phyloP scores from a whole-genome alignment of 1,139 yeast species.

The Hansenula sp. region DNA sequence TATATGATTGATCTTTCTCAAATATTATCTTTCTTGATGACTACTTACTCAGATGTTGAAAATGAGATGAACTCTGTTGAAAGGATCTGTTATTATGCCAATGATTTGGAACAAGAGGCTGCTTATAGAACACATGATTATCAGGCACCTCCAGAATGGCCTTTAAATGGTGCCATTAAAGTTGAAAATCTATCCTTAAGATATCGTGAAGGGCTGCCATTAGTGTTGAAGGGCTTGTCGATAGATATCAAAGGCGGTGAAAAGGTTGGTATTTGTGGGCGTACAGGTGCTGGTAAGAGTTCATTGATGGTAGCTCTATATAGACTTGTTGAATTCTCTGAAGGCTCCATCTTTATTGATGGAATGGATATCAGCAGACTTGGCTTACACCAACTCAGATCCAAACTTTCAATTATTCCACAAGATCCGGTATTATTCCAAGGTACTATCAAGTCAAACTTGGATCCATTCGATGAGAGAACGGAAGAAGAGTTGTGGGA shows the following conservation, averaged over 20 bases:
- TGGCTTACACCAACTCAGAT: slow-evolving; percentile 40
- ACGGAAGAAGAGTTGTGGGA: slow-evolving; percentile 41
- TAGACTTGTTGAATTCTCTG: slow-evolving; percentile 40
- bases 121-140: slow-evolving; percentile 49
- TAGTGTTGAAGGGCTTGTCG: slow-evolving; percentile 59
- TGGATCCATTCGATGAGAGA: slow-evolving; percentile 48
- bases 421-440: slow-evolving; percentile 56
- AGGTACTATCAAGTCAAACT: slow-evolving; percentile 45
- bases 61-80: slow-evolving; percentile 88
- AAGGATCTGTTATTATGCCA: slow-evolving; percentile 69
- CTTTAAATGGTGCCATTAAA: slow-evolving; percentile 48
- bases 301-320: slow-evolving; percentile 52
- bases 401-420: slow-evolving; percentile 50
- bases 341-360: slow-evolving; percentile 43
- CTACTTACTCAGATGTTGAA: slow-evolving; percentile 66
- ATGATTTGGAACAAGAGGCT: slow-evolving; percentile 63
- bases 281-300: slow-evolving; percentile 62
- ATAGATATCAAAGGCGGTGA: slow-evolving; percentile 25
- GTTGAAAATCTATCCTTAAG: slow-evolving; percentile 59
- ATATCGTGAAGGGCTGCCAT: slow-evolving; percentile 74
- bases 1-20: slow-evolving; percentile 55
- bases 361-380: slow-evolving; percentile 40
- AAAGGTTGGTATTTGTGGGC: slow-evolving; percentile 54
- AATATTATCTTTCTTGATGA: slow-evolving; percentile 45
- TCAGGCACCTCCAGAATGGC: slow-evolving; percentile 61